A percentile compares a stretch with the other conserved stretches of the same genome.
These are phyloP conservation scores for Apiospora sp. DNA, from an alignment of 2,329 filamentous ascomycete genomes.

Conservation along the genomic window DNA sequence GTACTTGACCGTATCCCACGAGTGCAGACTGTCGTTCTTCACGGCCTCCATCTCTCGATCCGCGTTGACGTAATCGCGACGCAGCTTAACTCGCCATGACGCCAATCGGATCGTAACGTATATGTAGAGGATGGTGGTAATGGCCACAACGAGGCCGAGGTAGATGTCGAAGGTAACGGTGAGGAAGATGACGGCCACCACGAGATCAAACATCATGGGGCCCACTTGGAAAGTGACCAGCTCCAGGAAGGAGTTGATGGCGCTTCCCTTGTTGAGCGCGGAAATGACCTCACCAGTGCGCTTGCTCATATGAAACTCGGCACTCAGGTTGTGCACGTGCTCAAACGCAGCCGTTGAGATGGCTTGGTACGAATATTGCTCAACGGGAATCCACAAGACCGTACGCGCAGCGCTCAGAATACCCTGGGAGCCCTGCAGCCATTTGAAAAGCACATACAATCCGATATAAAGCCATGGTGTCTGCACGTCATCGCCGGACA, in stretches of 20 bases:
- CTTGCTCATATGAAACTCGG: slow-evolving; percentile 61
- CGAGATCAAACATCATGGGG: slow-evolving; percentile 59
- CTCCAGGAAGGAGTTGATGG: slow-evolving; percentile 59
- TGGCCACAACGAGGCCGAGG: slow-evolving; percentile 56
- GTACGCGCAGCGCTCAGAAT: slow-evolving; percentile 50
- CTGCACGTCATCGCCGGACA: slow-evolving; percentile 51
- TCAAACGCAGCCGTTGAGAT: slow-evolving; percentile 55
- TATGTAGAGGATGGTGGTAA: slow-evolving; percentile 58
- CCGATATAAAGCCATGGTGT: slow-evolving; percentile 38
- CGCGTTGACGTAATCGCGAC: slow-evolving; percentile 23
- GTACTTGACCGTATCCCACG: slow-evolving; percentile 25
- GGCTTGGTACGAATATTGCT: slow-evolving; percentile 52
- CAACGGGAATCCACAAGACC: slow-evolving; percentile 57
- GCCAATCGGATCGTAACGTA: slow-evolving; percentile 48
- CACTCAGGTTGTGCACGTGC: slow-evolving; percentile 54
- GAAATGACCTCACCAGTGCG: slow-evolving; percentile 60
- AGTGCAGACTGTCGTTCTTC: slow-evolving; percentile 24
- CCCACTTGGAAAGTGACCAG: slow-evolving; percentile 57
- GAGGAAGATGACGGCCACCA: slow-evolving; percentile 56
- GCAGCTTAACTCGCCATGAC: slow-evolving; percentile 22
- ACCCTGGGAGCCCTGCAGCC: slow-evolving; percentile 55
- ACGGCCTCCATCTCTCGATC: slow-evolving; percentile 24
- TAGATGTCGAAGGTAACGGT: slow-evolving; percentile 55
- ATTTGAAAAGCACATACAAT: slow-evolving; percentile 53
- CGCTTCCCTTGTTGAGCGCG: slow-evolving; percentile 55